Evolutionary conservation across 177 flowering plant species (phyloP).

Genomic region (Vitis hybrid): DNA sequence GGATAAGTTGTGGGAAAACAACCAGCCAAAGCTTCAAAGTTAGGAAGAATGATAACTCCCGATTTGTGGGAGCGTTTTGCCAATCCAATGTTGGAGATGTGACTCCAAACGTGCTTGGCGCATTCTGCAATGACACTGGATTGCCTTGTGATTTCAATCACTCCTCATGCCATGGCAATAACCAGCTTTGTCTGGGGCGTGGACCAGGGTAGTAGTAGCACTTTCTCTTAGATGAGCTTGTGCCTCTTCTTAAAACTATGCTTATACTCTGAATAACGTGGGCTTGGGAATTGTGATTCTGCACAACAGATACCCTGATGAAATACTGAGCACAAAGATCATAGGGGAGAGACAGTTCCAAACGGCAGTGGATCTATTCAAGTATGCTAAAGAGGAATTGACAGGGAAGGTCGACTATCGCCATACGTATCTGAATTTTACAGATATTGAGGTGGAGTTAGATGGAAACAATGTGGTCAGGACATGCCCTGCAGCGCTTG

Average conservation of each 20-base stretch:
- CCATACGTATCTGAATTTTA: constrained; percentile 50
- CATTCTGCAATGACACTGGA: constrained; percentile 56
- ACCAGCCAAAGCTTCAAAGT: constrained; percentile 48
- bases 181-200: constrained; percentile 58
- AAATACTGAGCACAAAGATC: constrained; percentile 60
- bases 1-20: constrained; percentile 31
- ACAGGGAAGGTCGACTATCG: constrained; percentile 54
- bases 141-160: constrained; percentile 62
- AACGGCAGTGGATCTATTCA: constrained; percentile 49
- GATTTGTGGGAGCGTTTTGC: constrained; percentile 63
- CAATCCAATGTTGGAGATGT: constrained; percentile 76
- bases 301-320: constrained; percentile 56
- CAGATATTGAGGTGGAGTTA: constrained; percentile 42
- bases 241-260: too few relatives aligned
- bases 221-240: too few relatives aligned
- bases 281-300: not conserved
- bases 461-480: constrained; percentile 26
- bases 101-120: constrained; percentile 65
- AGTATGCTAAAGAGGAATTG: constrained; percentile 37
- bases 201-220: constrained; percentile 57
- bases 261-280: too few relatives aligned
- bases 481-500: constrained; percentile 72
- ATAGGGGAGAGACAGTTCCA: constrained; percentile 60
- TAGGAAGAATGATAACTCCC: constrained; percentile 39
- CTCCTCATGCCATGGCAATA: constrained; percentile 52